Base-by-base conservation (phyloP, 805 yeast genomes). In the Wickerhamomyces queroliae region DNA sequence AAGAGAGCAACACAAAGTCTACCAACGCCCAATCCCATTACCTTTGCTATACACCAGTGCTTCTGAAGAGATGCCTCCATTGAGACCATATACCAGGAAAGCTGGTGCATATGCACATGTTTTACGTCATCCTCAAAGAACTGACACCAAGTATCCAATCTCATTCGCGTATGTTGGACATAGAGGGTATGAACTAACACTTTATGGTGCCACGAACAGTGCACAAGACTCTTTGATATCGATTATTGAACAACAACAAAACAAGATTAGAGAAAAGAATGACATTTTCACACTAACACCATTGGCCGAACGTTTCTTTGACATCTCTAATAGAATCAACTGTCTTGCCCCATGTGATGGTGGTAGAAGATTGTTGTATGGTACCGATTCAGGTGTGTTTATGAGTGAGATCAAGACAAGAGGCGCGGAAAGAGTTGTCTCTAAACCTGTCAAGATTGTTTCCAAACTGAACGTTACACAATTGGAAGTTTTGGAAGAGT, bases 291-390 rank as follows among this genome's bases (percentile, higher is more conserved):
- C 93, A 1, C 66, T 83, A 46, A 78, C 81, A 15, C 83, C 88
- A 44, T 70, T 87, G 40, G 85, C 83, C 47, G 80, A 87, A 19
- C 71, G 83, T 44, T 78, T 78, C 53, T 90, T 90, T 61, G 88
- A 79, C 47, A 77, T 80, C 36, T 68, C 70, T 17, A 79, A 90
- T 55, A 76, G 83, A 44, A 85, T 91, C 51, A 89, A 87, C 56
- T 89, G 97, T 67, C 91, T 89, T 22, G 89, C 85, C 29, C 95
- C 96, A 25, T 83, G 86, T 59, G 95, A 93, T 56, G 96, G 96
- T 38, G 98, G 98, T 17, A 76, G 95, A 47, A 86, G 90, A 56
- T 64, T 90, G 47, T 60, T 93, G 26, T 90, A 86, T 55, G 98
- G 98, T 32, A 89, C 98, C 0, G 95, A 88, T 56, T 73, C 83